Evolutionary conservation across 179 eudicot genomes (phyloP), one percentile per base, ranked within the genome.

Genomic region (Beta corolliflora): DNA sequence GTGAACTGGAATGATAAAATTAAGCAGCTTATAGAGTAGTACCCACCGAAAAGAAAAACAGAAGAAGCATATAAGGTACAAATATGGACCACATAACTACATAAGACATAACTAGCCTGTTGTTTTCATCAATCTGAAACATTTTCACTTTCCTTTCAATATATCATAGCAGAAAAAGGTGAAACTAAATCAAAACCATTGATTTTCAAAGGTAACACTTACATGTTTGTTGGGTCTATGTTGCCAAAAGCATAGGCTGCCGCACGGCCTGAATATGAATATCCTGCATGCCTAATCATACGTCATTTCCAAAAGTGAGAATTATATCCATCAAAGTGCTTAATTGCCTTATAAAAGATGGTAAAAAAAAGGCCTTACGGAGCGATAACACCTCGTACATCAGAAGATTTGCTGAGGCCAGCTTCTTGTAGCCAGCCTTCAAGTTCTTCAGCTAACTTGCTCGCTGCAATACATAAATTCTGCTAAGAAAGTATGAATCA

Each of bases 211-310:
- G 73, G 16, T 12, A 56, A 50, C 21, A 87, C 97, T 77, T 75
- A 96, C 99, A 94, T 91, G 85, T 90, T 89, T 29, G 88, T 84
- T 12, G 98, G 99, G 79, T 96, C 97, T 61, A 96, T 93, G 87
- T 91, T 94, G 74, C 90, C 99, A 87, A 96, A 96, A 68, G 99
- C 99, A 87, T 85, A 96, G 66, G 97, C 99, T 76, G 99, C 99
- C 46, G 99, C 98, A 82, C 94, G 94, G 44, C 99, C 99, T 13
- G 98, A 96, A 89, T 94, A 96, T 46, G 99, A 96, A 85, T 91
- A 96, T 78, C 99, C 99, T 88, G 98, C 99, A 90, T 96, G 99
- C 86, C 99, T 96, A 83, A 80, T 89, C 83, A 83, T 76, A 79
- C 59, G 77, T 73, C 77, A 77, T 74, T 85, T 83, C 79, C 64